Evolutionary conservation across 2,329 filamentous ascomycete species (phyloP), one percentile per base, ranked within the genome.

Genomic region (Apiospora saccharicola): DNA sequence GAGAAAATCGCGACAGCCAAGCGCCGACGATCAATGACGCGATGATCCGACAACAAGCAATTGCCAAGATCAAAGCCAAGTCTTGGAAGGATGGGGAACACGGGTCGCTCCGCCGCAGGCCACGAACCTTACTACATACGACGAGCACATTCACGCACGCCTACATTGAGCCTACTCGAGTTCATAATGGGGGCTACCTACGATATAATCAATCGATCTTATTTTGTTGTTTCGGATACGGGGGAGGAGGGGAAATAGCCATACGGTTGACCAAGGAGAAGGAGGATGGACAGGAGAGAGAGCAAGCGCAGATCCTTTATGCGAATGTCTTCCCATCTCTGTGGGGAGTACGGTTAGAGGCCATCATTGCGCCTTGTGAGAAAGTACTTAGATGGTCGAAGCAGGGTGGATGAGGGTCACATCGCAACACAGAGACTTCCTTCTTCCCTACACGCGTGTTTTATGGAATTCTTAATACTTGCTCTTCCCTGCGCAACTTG

Each of bases 41-140:
- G 57, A 64, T 24, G 34, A 41, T 41, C 30, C 34, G 34, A 64
- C 57, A 41, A 64, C 34, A 64, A 64, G 57, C 57, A 64, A 41
- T 64, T 24, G 57, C 57, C 57, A 64, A 64, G 57, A 14, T 41
- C 57, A 64, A 64, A 64, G 34, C 57, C 57, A 64, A 64, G 57
- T 64, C 57, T 64, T 64, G 57, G 57, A n/a, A 64, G 30, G 53
- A 22, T 22, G 30, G 30, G 12, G n/a, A 13, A 61, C 8, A 61
- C n/a, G 57, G 57, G 22, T 64, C 57, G 53, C 26, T n/a, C 53
- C 57, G 34, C 57, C 57, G 57, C 26, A 64, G 14, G 57, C 57
- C 57, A 64, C 57, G 57, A 64, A 64, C 34, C 13, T 64, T n/a
- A 64, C 57, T 41, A 41, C 34, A 41, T 41, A 64, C 57, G 57